phyloP scores from a whole-genome alignment of 1,139 yeast genomes.

The Sugiyamaella castrensis region DNA sequence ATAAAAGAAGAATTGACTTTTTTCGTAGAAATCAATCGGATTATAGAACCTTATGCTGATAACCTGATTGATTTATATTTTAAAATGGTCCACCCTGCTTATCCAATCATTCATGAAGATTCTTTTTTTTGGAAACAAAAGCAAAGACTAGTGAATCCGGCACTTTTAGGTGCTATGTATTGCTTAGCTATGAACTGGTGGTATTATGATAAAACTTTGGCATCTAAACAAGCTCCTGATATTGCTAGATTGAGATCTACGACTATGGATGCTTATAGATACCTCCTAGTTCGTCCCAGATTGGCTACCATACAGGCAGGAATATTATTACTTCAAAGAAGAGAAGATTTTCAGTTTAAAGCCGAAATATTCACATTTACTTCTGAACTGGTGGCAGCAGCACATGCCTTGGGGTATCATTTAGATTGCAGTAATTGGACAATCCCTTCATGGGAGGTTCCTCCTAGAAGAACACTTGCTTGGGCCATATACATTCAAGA shows the following conservation, averaged over 20 bases:
- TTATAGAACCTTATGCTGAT: constrained; percentile 34
- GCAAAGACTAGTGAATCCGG: constrained; percentile 37
- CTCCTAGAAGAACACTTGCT: constrained; percentile 71
- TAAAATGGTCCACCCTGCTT: constrained; percentile 35
- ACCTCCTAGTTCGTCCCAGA: constrained; percentile 34
- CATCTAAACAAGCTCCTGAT: constrained; percentile 29
- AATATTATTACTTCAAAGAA: constrained; percentile 32
- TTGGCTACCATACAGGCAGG: constrained; percentile 39
- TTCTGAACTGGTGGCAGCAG: constrained; percentile 73
- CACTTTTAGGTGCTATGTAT: constrained; percentile 36
- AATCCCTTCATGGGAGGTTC: constrained; percentile 85
- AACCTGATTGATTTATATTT: constrained; percentile 34
- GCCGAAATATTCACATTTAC: constrained; percentile 71
- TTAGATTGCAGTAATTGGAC: constrained; percentile 74
- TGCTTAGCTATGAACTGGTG: constrained; percentile 37
- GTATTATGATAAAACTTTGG: constrained; percentile 29
- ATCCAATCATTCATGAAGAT: constrained; percentile 36
- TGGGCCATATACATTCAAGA: constrained; percentile 90
- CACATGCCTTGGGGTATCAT: constrained; percentile 80
- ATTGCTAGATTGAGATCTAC: constrained; percentile 33
- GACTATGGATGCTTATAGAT: constrained; percentile 33
- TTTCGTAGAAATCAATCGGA: constrained; percentile 29
- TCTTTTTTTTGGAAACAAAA: constrained; percentile 37
- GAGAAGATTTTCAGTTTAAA: constrained; percentile 27
- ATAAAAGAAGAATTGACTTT: constrained; percentile 19